These are phyloP conservation scores for Ophiostoma himal-ulmi DNA, from an alignment of 2,329 filamentous ascomycete genomes.

Conservation along the genomic window DNA sequence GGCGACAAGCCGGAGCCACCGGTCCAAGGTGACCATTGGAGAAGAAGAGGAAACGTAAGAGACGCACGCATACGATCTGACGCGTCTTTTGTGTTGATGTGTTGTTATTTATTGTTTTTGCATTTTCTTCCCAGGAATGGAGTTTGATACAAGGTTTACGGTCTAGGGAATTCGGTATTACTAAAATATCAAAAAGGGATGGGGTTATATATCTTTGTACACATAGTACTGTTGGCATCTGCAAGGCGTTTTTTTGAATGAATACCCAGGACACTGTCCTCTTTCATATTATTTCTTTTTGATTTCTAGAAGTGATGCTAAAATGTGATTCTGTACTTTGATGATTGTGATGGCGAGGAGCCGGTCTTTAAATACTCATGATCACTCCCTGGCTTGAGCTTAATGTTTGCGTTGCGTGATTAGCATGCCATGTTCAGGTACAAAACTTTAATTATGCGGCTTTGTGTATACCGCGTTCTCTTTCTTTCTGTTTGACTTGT, in stretches of 20 bases:
- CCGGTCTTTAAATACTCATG: not conserved
- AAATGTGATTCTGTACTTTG: too few relatives aligned
- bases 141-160: not conserved
- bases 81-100: conserved; percentile 13
- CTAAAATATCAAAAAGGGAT: not conserved
- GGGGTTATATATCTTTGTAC: not conserved
- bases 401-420: not conserved
- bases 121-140: conserved; percentile 1
- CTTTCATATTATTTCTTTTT: not conserved
- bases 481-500: not conserved
- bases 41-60: conserved; percentile 53
- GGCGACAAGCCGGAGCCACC: conserved; percentile 61
- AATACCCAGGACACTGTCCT: not conserved
- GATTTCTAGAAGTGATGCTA: not conserved
- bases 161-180: not conserved
- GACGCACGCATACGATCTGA: not conserved
- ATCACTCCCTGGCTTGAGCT: not conserved
- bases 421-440: not conserved
- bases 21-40: conserved; percentile 83
- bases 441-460: not conserved
- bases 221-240: conserved; percentile 1
- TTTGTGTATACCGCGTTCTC: not conserved
- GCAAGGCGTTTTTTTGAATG: not conserved
- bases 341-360: not conserved
- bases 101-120: not conserved